Percentiles rank a stretch among this genome's conserved stretches.
These are phyloP conservation scores for Fusarium sp. DNA, from an alignment of 2,329 filamentous ascomycete genomes.

Conservation along the genomic window DNA sequence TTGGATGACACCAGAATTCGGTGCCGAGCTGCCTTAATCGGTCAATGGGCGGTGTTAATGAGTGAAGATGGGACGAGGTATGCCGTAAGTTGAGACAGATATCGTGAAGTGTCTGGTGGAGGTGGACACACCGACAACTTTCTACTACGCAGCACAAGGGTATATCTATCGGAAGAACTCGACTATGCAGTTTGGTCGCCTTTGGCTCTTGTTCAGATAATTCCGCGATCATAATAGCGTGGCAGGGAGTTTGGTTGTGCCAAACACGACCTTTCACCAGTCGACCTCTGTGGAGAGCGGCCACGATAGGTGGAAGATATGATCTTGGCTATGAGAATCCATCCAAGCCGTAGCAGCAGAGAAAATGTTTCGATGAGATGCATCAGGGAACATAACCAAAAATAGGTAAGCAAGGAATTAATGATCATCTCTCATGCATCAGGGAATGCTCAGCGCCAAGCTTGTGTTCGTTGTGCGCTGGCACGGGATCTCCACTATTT, in stretches of 20 bases:
- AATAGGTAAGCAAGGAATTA: not conserved
- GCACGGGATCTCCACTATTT: constrained; percentile 30
- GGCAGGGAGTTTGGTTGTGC: not conserved
- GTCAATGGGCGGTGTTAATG: not conserved
- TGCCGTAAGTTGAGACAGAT: not conserved
- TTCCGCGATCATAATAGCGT: not conserved
- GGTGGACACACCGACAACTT: not conserved
- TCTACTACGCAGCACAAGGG: not conserved
- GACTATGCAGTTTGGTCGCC: not conserved
- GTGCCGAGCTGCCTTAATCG: not conserved
- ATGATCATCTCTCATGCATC: not conserved
- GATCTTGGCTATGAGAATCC: not conserved
- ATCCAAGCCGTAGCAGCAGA: not conserved
- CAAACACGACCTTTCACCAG: not conserved
- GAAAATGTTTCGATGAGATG: not conserved
- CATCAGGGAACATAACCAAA: not conserved
- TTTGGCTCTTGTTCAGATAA: not conserved
- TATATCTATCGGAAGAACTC: not conserved
- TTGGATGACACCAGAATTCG: not conserved
- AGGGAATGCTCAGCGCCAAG: not conserved
- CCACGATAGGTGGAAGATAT: not conserved
- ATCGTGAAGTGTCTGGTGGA: not conserved
- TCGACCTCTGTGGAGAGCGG: not conserved
- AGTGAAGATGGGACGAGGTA: not conserved
- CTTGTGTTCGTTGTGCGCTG: not conserved